Conservation (phyloP, 2,329 filamentous ascomycete genomes). For the Claviceps spartinae region DNA sequence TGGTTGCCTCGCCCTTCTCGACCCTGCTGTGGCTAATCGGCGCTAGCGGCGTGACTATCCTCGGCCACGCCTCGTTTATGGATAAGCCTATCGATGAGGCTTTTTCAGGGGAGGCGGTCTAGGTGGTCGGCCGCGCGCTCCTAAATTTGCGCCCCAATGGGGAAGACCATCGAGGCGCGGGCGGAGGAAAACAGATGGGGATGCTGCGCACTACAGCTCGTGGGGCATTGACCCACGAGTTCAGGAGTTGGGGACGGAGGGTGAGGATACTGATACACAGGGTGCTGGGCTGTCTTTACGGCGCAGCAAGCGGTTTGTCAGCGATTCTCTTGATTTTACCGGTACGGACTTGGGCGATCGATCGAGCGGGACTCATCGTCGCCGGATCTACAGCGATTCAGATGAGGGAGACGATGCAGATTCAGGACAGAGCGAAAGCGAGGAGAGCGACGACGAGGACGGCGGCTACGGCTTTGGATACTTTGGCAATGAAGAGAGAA, state of each 20-base stretch:
- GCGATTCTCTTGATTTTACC: conserved; percentile 48
- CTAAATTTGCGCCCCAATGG: conserved; percentile 83
- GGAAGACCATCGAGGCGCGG: conserved; percentile 97
- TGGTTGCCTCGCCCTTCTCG: conserved; percentile 71
- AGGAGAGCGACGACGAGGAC: conserved; percentile 8
- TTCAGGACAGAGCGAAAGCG: conserved; percentile 12
- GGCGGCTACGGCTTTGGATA: conserved; percentile 20
- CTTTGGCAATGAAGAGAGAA: conserved; percentile 23
- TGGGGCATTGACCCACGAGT: conserved; percentile 31
- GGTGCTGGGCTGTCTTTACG: conserved; percentile 36
- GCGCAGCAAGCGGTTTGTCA: conserved; percentile 36
- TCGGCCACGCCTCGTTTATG: conserved; percentile 90
- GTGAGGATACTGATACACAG: conserved; percentile 41
- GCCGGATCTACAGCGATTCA: conserved; percentile 17
- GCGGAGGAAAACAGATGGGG: conserved; percentile 46
- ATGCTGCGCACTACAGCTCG: conserved; percentile 24
- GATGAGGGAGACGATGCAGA: conserved; percentile 21
- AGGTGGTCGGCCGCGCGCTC: conserved; percentile 99
- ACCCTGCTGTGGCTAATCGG: conserved; percentile 93
- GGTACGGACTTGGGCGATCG: conserved; percentile 41
- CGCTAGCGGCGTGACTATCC: conserved; percentile 81
- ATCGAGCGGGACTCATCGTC: conserved; percentile 24
- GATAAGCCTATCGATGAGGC: conserved; percentile 99
- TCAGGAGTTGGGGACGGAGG: conserved; percentile 55
- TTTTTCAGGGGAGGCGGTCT: conserved; percentile 99